Percentiles rank a stretch among this genome's conserved stretches.
Conservation (phyloP, 371 early-diverging fungal genomes). For the Haplosporangium sp. region DNA sequence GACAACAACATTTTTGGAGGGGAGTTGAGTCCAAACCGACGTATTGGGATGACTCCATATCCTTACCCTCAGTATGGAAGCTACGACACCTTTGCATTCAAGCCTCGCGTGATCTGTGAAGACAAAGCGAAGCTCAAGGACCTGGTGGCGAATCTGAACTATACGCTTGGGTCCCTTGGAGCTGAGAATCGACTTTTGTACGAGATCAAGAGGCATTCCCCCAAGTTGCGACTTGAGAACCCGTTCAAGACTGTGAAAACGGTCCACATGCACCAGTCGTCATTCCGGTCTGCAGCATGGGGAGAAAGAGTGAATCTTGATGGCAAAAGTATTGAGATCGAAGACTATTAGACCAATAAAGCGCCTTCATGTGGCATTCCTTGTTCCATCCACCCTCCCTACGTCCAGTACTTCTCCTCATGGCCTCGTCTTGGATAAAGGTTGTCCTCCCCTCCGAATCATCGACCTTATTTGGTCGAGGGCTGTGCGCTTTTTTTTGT, state of each 20-base stretch:
- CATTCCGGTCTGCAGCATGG: background rate
- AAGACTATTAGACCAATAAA: too few species aligned
- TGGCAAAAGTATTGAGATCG: too few species aligned
- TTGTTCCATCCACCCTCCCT: too few species aligned
- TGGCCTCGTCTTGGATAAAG: too few species aligned
- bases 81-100: conserved; percentile 25
- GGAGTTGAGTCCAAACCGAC: too few species aligned
- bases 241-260: conserved; percentile 3
- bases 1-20: too few species aligned
- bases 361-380: too few species aligned
- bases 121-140: conserved; percentile 11
- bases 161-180: conserved; percentile 10
- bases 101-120: background rate
- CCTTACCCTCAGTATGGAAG: conserved; percentile 8
- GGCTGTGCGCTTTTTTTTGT: too few species aligned
- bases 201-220: conserved; percentile 12
- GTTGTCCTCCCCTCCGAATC: too few species aligned
- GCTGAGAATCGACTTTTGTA: conserved; percentile 20
- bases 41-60: conserved; percentile 5
- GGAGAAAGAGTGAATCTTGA: background rate
- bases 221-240: background rate
- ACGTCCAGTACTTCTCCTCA: too few species aligned
- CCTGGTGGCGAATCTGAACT: conserved; percentile 7
- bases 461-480: too few species aligned
- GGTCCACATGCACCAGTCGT: conserved; percentile 7